A percentile compares a stretch with the other conserved stretches of the same genome.
Conservation (phyloP, 2,329 filamentous ascomycete species). For the Penicillium sp. region DNA sequence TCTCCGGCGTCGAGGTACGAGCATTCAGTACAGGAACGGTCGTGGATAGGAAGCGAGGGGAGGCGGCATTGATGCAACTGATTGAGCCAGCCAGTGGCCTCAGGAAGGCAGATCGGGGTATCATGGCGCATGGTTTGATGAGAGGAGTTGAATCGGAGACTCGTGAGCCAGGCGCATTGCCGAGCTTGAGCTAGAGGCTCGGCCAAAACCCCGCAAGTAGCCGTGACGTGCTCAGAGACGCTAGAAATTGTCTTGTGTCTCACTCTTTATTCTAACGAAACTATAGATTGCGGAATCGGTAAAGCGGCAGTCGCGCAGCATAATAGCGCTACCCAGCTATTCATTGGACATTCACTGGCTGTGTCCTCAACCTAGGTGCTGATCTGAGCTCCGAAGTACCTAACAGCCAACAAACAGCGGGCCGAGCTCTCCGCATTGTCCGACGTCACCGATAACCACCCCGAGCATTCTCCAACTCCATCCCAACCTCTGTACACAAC, state of each 20-base stretch:
- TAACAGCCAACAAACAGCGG: constrained; percentile 9
- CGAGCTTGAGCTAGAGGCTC: constrained; percentile 22
- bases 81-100: constrained; percentile 23
- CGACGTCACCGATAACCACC: constrained; percentile 25
- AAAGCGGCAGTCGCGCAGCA: neutral
- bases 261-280: neutral
- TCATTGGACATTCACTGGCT: neutral
- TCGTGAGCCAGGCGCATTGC: constrained; percentile 3
- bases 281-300: neutral
- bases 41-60: constrained; percentile 24
- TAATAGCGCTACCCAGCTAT: neutral
- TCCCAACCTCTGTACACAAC: neutral
- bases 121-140: constrained; percentile 26
- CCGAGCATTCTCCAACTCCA: constrained; percentile 17
- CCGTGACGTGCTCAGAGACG: neutral
- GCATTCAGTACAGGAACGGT: constrained; percentile 23
- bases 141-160: constrained; percentile 11
- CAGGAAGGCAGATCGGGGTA: constrained; percentile 20
- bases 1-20: constrained; percentile 13
- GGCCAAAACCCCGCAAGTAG: constrained; percentile 22
- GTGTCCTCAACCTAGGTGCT: neutral
- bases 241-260: neutral
- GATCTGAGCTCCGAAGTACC: neutral
- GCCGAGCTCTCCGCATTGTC: constrained; percentile 16
- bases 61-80: neutral